These are phyloP conservation scores for Vaucheria bursata DNA, from an alignment of 352 stramenopile genomes.

Conservation along the genomic window DNA sequence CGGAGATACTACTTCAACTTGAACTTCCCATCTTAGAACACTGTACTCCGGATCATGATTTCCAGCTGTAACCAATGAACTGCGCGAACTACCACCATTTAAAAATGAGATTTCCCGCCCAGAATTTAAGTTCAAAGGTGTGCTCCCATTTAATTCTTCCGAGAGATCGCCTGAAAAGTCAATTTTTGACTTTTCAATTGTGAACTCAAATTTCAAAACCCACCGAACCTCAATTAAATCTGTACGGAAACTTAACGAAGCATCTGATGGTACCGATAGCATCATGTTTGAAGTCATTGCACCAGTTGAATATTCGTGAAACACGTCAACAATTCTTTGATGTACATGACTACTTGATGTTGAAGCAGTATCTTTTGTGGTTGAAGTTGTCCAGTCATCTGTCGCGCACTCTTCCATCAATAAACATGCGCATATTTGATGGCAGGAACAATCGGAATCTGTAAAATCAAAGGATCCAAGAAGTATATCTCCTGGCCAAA, in stretches of 20 bases:
- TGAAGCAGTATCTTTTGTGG: neutral
- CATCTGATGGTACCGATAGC: neutral
- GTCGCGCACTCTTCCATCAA: neutral
- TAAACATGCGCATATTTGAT: neutral
- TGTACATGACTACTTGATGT: neutral
- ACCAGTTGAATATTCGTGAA: neutral
- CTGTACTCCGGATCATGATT: no score
- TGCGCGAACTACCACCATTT: no score
- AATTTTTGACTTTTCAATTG: no score
- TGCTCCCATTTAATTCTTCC: no score
- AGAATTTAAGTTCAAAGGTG: no score
- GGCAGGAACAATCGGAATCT: neutral
- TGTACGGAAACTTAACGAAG: neutral
- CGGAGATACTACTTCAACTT: neutral
- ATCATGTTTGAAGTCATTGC: neutral
- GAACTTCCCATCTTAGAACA: conserved; percentile 4
- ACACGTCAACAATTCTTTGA: neutral
- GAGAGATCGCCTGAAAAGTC: no score
- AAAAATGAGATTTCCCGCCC: no score
- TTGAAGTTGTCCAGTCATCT: neutral
- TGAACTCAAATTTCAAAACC: conserved; percentile 1
- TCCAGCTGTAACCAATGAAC: no score
- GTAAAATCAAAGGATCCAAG: conserved; percentile 2
- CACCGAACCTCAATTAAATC: neutral
- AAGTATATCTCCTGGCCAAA: neutral